A percentile compares a stretch with the other conserved stretches of the same genome.
Evolutionary conservation across 345 rosid genomes (phyloP).

Genomic region (Mangifera indica): DNA sequence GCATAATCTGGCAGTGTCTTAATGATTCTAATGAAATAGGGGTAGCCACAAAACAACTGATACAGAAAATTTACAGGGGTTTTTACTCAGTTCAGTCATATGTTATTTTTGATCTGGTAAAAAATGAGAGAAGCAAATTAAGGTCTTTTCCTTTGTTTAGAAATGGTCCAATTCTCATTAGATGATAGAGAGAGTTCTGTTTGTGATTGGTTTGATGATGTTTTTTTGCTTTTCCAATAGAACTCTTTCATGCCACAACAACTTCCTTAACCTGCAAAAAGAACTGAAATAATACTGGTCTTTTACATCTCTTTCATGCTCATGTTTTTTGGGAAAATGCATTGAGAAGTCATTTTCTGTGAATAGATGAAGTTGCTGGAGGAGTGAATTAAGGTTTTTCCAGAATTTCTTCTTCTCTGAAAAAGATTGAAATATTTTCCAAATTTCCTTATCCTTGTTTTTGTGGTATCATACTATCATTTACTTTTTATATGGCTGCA

Average conservation of each 20-base stretch:
- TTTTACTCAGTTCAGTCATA: constrained; percentile 10
- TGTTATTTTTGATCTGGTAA: constrained; percentile 14
- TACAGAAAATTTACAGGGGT: constrained; percentile 14
- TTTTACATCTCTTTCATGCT: constrained; percentile 47
- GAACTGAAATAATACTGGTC: constrained; percentile 35
- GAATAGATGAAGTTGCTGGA: constrained; percentile 42
- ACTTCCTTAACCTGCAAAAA: constrained; percentile 45
- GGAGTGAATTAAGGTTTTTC: constrained; percentile 28
- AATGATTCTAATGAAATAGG: constrained; percentile 16
- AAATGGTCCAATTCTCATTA: constrained; percentile 37
- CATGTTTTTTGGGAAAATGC: constrained; percentile 36
- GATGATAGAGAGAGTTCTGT: constrained; percentile 25
- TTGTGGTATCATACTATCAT: neutral
- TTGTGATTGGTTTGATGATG: constrained; percentile 25
- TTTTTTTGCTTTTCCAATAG: constrained; percentile 20
- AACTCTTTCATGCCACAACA: constrained; percentile 24
- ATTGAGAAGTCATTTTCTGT: constrained; percentile 53
- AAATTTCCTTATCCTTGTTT: neutral
- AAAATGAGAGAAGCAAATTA: constrained; percentile 14
- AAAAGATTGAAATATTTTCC: constrained; percentile 24
- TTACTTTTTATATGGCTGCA: neutral
- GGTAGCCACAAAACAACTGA: constrained; percentile 17
- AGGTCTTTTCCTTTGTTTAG: constrained; percentile 25
- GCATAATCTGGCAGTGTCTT: constrained; percentile 12
- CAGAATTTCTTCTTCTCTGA: constrained; percentile 22